Evolutionary conservation across 768 basidiomycete genomes (phyloP).

Genomic region (Auriscalpium vulgare): DNA sequence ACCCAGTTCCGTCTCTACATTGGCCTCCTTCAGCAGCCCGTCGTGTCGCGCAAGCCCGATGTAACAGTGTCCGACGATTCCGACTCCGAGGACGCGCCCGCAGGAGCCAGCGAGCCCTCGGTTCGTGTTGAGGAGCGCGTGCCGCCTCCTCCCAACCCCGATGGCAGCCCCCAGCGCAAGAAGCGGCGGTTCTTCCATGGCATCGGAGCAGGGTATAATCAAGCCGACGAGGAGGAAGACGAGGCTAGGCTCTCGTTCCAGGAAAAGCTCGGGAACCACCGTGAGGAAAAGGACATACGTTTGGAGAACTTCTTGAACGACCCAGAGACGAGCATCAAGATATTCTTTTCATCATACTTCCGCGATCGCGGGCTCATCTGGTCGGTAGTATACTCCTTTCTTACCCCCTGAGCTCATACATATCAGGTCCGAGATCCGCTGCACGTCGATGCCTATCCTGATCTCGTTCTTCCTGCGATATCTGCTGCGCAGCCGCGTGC

Average conservation of each 20-base stretch:
- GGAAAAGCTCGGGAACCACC: constrained; percentile 13
- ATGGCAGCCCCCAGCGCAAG: not conserved
- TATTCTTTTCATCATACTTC: constrained; percentile 68
- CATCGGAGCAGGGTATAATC: constrained; percentile 13
- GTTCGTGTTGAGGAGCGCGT: not conserved
- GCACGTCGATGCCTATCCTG: constrained; percentile 44
- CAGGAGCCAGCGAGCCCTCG: not conserved
- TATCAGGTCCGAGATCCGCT: constrained; percentile 38
- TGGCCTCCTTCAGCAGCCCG: constrained; percentile 34
- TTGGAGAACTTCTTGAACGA: constrained; percentile 50
- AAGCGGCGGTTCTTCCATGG: not conserved
- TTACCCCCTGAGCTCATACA: not conserved
- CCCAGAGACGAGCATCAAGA: constrained; percentile 46
- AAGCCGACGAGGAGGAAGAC: constrained; percentile 14
- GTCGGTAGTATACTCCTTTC: constrained; percentile 28
- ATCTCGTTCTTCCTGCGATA: constrained; percentile 54
- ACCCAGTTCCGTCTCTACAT: constrained; percentile 52
- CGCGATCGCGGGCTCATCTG: constrained; percentile 61
- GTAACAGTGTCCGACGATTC: constrained; percentile 23
- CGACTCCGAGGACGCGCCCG: constrained; percentile 30
- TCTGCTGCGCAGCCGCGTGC: constrained; percentile 45
- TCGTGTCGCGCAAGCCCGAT: constrained; percentile 13
- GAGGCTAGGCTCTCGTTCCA: constrained; percentile 2
- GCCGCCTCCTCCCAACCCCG: not conserved
- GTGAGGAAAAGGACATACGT: constrained; percentile 17